These are phyloP conservation scores for Aphanomyces astaci DNA, from an alignment of 352 stramenopile species.

Conservation along the genomic window DNA sequence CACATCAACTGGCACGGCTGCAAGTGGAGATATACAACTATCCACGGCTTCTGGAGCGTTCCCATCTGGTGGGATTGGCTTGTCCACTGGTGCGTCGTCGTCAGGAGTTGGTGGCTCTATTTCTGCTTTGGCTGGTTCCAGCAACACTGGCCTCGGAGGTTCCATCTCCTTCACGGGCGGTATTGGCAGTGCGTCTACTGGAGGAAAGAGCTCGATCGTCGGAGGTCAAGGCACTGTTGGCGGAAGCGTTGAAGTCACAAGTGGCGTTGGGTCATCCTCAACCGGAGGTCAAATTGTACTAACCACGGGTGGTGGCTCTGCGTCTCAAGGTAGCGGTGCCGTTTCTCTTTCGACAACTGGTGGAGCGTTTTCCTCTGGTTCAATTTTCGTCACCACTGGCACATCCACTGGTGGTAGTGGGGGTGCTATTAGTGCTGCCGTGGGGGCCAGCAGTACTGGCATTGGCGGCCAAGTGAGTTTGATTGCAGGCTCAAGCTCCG, in stretches of 20 bases:
- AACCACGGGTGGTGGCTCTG: neutral
- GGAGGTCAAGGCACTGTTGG: slow-evolving; percentile 9
- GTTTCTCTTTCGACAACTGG: slow-evolving; percentile 6
- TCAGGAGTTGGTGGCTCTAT: slow-evolving; percentile 1
- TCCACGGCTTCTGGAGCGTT: neutral
- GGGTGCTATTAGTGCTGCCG: slow-evolving; percentile 1
- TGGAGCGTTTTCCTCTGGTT: slow-evolving; percentile 6
- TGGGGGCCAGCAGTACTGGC: neutral
- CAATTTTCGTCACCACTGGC: slow-evolving; percentile 10
- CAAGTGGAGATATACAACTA: slow-evolving; percentile 11
- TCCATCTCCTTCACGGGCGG: neutral
- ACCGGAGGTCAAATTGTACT: slow-evolving; percentile 14
- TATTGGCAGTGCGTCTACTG: neutral
- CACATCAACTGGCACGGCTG: neutral
- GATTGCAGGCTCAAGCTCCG: slow-evolving; percentile 4
- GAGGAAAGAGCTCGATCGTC: neutral
- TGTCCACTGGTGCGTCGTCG: neutral
- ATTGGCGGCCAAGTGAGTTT: neutral
- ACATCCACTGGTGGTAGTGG: slow-evolving; percentile 7
- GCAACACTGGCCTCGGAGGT: neutral
- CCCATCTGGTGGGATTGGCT: neutral
- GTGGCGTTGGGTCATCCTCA: neutral
- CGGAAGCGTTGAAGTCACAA: slow-evolving; percentile 8
- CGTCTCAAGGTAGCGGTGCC: neutral
- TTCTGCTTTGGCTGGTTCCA: neutral